These are phyloP conservation scores for Phyllosticta citribraziliensis DNA, from an alignment of 2,329 filamentous ascomycete species.

Conservation along the genomic window DNA sequence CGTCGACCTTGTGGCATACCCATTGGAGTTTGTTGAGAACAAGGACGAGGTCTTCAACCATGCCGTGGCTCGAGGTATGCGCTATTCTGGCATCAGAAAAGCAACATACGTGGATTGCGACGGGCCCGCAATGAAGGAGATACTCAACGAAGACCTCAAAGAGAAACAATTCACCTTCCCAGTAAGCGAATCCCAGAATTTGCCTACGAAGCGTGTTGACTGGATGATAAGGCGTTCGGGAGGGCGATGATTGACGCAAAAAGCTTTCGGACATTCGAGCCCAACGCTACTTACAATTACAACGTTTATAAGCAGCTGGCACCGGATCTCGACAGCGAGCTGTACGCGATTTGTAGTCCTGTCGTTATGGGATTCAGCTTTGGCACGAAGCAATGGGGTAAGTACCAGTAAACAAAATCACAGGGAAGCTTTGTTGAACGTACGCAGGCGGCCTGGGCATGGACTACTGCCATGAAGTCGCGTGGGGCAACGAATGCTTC, in stretches of 20 bases:
- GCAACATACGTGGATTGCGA: background rate
- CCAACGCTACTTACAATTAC: background rate
- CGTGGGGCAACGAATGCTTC: constrained; percentile 37
- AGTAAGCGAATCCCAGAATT: background rate
- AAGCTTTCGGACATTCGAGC: background rate
- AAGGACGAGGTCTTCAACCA: background rate
- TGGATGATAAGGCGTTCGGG: background rate
- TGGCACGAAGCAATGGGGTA: constrained; percentile 4
- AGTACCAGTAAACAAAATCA: background rate
- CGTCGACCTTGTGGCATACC: background rate
- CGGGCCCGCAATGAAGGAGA: background rate
- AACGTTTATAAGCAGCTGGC: background rate
- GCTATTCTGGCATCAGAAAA: background rate
- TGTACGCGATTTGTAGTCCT: background rate
- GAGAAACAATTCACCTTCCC: background rate
- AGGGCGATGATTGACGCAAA: background rate
- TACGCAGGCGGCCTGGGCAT: background rate
- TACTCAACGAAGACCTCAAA: background rate
- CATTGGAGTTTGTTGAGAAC: background rate
- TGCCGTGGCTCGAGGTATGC: background rate
- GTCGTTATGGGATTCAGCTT: constrained; percentile 4
- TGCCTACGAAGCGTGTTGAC: background rate
- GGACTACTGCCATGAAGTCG: constrained; percentile 21
- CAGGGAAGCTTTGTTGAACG: background rate
- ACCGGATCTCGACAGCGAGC: background rate